Base-by-base conservation (phyloP, 371 early-diverging fungal species). In the Mortierella sp. region DNA sequence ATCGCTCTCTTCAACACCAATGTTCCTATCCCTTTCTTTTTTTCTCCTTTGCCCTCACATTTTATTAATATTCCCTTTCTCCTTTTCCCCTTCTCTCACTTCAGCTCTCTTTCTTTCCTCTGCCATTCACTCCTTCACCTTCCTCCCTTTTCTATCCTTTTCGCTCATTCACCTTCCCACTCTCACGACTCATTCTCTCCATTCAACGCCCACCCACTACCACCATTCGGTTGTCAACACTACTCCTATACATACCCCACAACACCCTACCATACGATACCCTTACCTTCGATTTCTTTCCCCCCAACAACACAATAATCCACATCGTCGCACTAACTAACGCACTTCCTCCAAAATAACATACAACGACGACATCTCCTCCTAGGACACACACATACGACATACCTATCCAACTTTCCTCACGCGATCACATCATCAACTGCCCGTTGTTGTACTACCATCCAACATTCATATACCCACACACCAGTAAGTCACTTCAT, bases 261-360 rank as follows among this genome's bases (percentile, higher is more conserved):
- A 18, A 12, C 32, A 60, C 46, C 46, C 2, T 4, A 49, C 2
- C 18, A 49, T 49, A 49, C 49, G 49, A 49, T 65, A 65, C 65
- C 65, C 65, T 65, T 18, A 21, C 18, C 4, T 38, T 21, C 41
- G 0, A 21, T 18, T 21, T 7, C 4, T 38, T 21, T 0, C 16
- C 16, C 29, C 29, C 14, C 32, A 29, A 14, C 60, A 29, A 27
- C 4, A 24, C 60, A 32, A 29, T 8, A n/a, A 58, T 32, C 11
- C 60, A 29, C 32, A 29, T 58, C 18, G 63, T 60, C 65, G 8
- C 65, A 65, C 65, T 38, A 65, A 65, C 65, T 49, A 49, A 49
- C 49, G 49, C 60, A 32, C 60, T 3, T 56, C 54, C 24, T 27
- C 27, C 58, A 14, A 56, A n/a, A 27, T 12, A 56, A n/a, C 58